Evolutionary conservation across 176 grass and related monocot genomes (phyloP), one percentile per base, ranked within the genome.

Genomic region (Olyra latifolia): DNA sequence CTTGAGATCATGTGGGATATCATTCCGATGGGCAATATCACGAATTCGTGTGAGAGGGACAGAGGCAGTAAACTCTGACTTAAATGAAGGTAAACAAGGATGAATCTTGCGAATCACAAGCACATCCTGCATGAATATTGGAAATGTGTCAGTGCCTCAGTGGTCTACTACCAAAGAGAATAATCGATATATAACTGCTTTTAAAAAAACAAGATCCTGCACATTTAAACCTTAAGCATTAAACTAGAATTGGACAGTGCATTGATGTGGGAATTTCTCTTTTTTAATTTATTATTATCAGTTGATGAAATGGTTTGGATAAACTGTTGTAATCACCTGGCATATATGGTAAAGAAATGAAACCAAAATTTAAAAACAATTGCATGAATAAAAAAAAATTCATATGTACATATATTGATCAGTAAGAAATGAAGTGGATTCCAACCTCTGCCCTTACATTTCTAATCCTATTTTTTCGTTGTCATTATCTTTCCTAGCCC

Each of bases 41-140:
- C 95, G 92, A 85, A 98, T 98, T 81, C 95, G 83, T 80, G 95
- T 98, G 72, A 98, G 86, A 92, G 95, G 95, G 62, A 98, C 95
- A 70, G 95, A 90, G 52, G 95, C 95, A 77, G 95, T 98, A 93
- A 98, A 98, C 58, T 98, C 95, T 72, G 92, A 85, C 83, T 98
- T 98, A 82, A 98, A 98, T 72, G 95, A 98, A 88, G 95, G 95
- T 85, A 98, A 81, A 85, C 89, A 98, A 45, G 88, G 88, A 84
- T 98, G 95, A 74, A 94, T 88, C 64, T 93, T 94, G 80, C 90
- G 87, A 77, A 93, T 93, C 66, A 94, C 79, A 69, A 98, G 87
- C 80, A 91, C 64, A 60, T 94, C 92, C 83, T 94, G 83, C 55
- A 76, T 32, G 10, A 62, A 81, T 19, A 72, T 40, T 76, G 17